A percentile compares a stretch with the other conserved stretches of the same genome.
These are phyloP conservation scores for Fusarium brachygibbosum DNA, from an alignment of 2,329 filamentous ascomycete species.

Conservation along the genomic window DNA sequence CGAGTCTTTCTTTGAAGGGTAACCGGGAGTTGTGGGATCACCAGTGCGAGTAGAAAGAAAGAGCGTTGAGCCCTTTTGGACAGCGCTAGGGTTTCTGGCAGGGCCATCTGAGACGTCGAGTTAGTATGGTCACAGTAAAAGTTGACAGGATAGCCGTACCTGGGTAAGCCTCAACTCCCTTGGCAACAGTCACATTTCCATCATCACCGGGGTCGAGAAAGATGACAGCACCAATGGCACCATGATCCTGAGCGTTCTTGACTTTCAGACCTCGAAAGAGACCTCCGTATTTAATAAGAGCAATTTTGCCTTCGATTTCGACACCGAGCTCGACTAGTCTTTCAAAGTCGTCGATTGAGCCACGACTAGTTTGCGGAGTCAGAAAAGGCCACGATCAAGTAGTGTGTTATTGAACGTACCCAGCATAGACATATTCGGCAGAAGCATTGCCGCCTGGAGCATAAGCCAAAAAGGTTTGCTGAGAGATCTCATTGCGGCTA, in stretches of 20 bases:
- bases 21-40: constrained; percentile 85
- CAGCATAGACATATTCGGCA: constrained; percentile 80
- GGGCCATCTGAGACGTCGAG: constrained; percentile 64
- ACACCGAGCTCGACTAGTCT: constrained; percentile 77
- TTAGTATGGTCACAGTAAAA: not conserved
- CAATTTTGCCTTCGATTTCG: constrained; percentile 81
- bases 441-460: constrained; percentile 83
- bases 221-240: constrained; percentile 83
- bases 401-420: constrained; percentile 57
- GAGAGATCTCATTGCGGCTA: constrained; percentile 70
- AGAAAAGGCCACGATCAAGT: fast-evolving
- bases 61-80: constrained; percentile 82
- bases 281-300: constrained; percentile 80
- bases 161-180: constrained; percentile 80
- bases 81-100: constrained; percentile 80
- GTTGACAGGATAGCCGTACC: constrained; percentile 37
- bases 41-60: constrained; percentile 73
- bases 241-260: constrained; percentile 85
- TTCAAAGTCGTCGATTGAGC: constrained; percentile 80
- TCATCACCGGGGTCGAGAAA: constrained; percentile 91
- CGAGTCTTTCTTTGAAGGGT: constrained; percentile 80
- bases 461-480: constrained; percentile 88
- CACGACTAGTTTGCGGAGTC: constrained; percentile 58
- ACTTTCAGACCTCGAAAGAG: constrained; percentile 87
- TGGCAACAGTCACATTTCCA: constrained; percentile 78